Percentiles rank a stretch among this genome's conserved stretches.
phyloP scores from a whole-genome alignment of 805 yeast genomes.

The Hanseniaspora clermontiae region DNA sequence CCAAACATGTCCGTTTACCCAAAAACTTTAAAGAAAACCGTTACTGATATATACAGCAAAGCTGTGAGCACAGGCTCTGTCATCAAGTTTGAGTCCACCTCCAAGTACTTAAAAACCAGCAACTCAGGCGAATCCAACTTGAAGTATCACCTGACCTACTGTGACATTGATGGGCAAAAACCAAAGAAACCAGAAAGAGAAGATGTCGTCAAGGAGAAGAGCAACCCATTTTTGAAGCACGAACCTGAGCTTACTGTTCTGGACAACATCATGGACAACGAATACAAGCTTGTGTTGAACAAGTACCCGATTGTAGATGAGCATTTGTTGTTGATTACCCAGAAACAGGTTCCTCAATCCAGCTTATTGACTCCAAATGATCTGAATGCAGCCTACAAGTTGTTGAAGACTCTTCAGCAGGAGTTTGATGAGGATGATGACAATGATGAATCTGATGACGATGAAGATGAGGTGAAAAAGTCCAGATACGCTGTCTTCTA shows the following conservation, averaged over 20 bases:
- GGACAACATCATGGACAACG: slow-evolving; percentile 34
- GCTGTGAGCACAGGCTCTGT: slow-evolving; percentile 40
- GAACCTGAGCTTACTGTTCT: slow-evolving; percentile 61
- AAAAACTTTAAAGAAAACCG: slow-evolving; percentile 28
- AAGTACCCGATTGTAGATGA: slow-evolving; percentile 74
- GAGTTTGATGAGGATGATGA: neutral
- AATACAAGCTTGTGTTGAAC: slow-evolving; percentile 59
- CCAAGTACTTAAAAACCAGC: slow-evolving; percentile 24
- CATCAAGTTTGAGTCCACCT: slow-evolving; percentile 39
- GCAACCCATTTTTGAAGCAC: slow-evolving; percentile 68
- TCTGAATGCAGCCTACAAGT: slow-evolving; percentile 42
- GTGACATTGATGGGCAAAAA: slow-evolving; percentile 6
- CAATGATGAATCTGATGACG: slow-evolving; percentile 18
- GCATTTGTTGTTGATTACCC: slow-evolving; percentile 72
- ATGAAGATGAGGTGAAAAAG: slow-evolving; percentile 28
- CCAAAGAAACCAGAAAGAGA: slow-evolving; percentile 30
- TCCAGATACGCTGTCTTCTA: slow-evolving; percentile 65
- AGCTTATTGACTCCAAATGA: slow-evolving; percentile 64
- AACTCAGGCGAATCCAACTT: slow-evolving; percentile 26
- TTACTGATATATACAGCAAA: slow-evolving; percentile 33
- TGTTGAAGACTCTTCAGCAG: slow-evolving; percentile 39
- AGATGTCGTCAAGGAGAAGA: slow-evolving; percentile 25
- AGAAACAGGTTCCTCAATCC: slow-evolving; percentile 56
- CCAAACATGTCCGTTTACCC: slow-evolving; percentile 16
- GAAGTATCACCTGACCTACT: slow-evolving; percentile 20